Evolutionary conservation across 73 alveolate species (phyloP), one percentile per base, ranked within the genome.

Genomic region (Uronychia binucleata): DNA sequence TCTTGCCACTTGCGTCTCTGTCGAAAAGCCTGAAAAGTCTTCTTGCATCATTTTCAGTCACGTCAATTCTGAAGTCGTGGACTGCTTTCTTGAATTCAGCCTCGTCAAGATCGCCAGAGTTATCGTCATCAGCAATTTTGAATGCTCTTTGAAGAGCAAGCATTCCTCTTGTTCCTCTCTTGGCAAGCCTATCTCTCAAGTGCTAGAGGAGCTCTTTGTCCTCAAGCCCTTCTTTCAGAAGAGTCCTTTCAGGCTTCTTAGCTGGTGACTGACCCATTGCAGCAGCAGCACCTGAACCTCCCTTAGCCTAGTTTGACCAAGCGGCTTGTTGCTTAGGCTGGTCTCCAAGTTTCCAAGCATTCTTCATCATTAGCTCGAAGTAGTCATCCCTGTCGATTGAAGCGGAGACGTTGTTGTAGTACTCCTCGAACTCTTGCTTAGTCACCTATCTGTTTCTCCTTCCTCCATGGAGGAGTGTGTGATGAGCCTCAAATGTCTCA

Each of bases 141-240:
- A 98, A 96, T 81, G 90, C 92, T 57, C 91, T 77, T 82, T 96
- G 92, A 77, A 98, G 86, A 34, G 98, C 97, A 30, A 98, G 94
- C 26, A 96, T 80, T 29, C 99, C 99, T 80, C 99, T 83, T 31
- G 97, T 88, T n/a, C 99, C 99, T 96, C 98, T 93, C 59, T 84
- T 82, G 35, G 95, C 93, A 29, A 96, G 76, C 57, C 93, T 94
- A 33, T 88, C 90, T 85, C 96, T 92, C 30, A 96, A 83, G 58
- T 78, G 86, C 58, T 94, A 94, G 19, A 96, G 77, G 75, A 93
- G 89, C 84, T 88, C 82, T 5, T 88, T 78, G 58, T 80, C 87
- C 5, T 46, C 67, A 11, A 46, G 67, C 19, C 67, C 67, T 46
- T 46, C 67, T 46, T 46, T 19, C 5, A 46, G 67, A 46, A 46